Evolutionary conservation across 23 red algal genomes (phyloP), one percentile per base, ranked within the genome.

Genomic region (Gracilaria caudata): DNA sequence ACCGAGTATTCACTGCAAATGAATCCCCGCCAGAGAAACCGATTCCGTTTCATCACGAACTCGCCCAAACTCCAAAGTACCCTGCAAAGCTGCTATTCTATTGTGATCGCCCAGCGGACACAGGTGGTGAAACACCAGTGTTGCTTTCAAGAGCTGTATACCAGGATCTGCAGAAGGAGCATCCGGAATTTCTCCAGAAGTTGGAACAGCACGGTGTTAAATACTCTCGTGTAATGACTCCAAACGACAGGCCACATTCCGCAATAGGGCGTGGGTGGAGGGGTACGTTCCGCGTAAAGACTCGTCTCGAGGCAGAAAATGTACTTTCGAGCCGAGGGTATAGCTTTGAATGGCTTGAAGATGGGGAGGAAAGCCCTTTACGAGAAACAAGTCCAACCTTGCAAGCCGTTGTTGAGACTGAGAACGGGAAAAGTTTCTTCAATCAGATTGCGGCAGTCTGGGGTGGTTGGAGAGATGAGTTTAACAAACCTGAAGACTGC

Each of bases 31-130:
- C 93, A 38, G 87, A 90, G 29, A 78, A 82, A 41, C 55, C 84
- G 30, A 95, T 95, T 17, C 93, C 93, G 14, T 95, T 95, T 86
- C 93, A 95, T 76, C 93, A 95, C 56, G 93, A 95, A 51, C 77
- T 95, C 17, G 93, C 93, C 3, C 93, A 95, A 73, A 91, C 93
- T 20, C 79, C 93, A 4, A 75, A 53, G 14, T 95, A 70, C 38
- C 93, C 93, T 4, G 36, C 46, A 17, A 54, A 82, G 20, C 25
- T 95, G 2, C 68, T 95, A 58, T 95, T 95, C 78, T 95, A 86
- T 55, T 95, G 93, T 65, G 86, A 82, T 26, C 46, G 54, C 5
- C 81, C 87, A 25, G 87, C 86, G 14, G 73, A 88, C 19, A 68
- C 54, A 12, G 93, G 93, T 34, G 93, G 93, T 25, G 93, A 95